Evolutionary conservation across 2,329 filamentous ascomycete species (phyloP), one percentile per base, ranked within the genome.

Genomic region (Paecilomyces dactylethromorphus): DNA sequence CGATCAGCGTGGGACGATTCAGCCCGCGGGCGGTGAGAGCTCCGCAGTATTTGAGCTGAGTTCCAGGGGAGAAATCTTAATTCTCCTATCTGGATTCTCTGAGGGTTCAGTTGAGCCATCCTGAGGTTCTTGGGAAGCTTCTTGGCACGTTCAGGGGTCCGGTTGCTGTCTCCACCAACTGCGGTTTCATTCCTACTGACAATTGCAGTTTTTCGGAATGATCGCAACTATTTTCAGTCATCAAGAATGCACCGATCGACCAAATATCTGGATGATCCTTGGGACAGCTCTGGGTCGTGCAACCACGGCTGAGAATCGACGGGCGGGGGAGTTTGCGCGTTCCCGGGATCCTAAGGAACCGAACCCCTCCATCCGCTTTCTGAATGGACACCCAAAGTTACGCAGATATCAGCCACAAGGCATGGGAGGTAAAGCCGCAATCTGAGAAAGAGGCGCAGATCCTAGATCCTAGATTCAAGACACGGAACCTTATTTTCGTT

Each of bases 341-440:
- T 45, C 39, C 39, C 39, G 52, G 52, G 55, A 54, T 33, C 32
- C 51, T 45, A 56, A 54, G 22, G 58, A 56, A 54, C 56, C 53
- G 22, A 56, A 45, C 10, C 49, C 54, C 51, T 33, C 51, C 13
- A 57, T 33, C 29, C 26, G 54, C 24, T 54, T 32, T 6, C 15
- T 18, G 22, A 49, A 56, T 12, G 24, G 39, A 26, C 15, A 18
- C 15, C 32, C 39, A 50, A 50, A 22, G 26, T 58, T 53, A 18
- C 35, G 35, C 35, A 45, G 15, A 15, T n/a, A 45, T 45, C 35
- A 45, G 35, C 35, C 35, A 45, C 39, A 18, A 18, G 39, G 15
- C 39, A 18, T 45, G 15, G 13, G 7, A 45, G 39, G 8, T 15
- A 15, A 45, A n/a, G 15, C 5, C 35, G 35, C 39, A 45, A 45